These are phyloP conservation scores for Claviceps sp. DNA, from an alignment of 2,329 filamentous ascomycete species.

Conservation along the genomic window DNA sequence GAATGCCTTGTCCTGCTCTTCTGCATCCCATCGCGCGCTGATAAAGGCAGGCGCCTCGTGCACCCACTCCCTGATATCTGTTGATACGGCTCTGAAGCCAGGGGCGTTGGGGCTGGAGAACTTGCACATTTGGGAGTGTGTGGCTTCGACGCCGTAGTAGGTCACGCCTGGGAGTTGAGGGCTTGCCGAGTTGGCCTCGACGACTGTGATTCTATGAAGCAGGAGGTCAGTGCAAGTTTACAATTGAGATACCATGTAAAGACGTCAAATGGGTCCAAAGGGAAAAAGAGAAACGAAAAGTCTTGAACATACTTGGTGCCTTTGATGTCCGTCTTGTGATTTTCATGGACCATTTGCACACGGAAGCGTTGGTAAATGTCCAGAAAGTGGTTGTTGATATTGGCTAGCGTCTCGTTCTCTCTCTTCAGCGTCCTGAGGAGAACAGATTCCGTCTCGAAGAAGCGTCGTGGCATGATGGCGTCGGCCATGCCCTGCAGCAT, in stretches of 20 bases:
- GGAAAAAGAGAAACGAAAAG: background rate
- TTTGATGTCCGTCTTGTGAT: slow-evolving; percentile 55
- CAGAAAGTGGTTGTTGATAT: slow-evolving; percentile 60
- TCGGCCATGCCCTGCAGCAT: slow-evolving; percentile 55
- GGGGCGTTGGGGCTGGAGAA: slow-evolving; percentile 51
- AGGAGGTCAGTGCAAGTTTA: background rate
- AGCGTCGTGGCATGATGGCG: slow-evolving; percentile 48
- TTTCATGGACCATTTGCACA: slow-evolving; percentile 67
- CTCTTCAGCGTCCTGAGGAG: slow-evolving; percentile 58
- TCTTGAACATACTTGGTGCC: slow-evolving; percentile 32
- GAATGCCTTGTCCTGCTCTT: slow-evolving; percentile 37
- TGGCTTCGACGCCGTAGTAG: slow-evolving; percentile 61
- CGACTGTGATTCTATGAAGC: slow-evolving; percentile 38
- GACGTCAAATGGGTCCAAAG: too few relatives aligned
- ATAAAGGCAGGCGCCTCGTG: slow-evolving; percentile 41
- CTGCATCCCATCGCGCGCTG: slow-evolving; percentile 43
- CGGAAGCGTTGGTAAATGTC: slow-evolving; percentile 58
- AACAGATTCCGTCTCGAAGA: slow-evolving; percentile 54
- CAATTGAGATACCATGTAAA: background rate
- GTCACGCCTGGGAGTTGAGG: slow-evolving; percentile 56
- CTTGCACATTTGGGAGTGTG: slow-evolving; percentile 61
- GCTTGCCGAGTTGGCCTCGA: slow-evolving; percentile 56
- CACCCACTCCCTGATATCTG: slow-evolving; percentile 37
- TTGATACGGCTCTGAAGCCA: slow-evolving; percentile 44
- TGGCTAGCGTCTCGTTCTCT: slow-evolving; percentile 60